Base-by-base conservation (phyloP, 2,329 filamentous ascomycete species). In the Botrytis squamosa region DNA sequence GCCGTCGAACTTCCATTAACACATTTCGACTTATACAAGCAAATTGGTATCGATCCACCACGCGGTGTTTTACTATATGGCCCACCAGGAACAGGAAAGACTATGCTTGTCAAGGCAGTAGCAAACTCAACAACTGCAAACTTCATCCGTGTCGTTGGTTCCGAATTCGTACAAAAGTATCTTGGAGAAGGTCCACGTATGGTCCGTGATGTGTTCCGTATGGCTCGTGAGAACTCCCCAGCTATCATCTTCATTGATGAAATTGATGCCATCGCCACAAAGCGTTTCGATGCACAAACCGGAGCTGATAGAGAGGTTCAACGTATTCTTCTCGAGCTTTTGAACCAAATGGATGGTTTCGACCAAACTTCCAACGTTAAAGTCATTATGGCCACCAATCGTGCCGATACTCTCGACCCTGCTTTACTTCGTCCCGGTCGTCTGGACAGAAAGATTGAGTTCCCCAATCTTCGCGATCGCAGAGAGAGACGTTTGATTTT, bases 311-410 rank as follows among this genome's bases (percentile, higher is more conserved):
- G 96, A 85, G 96, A 99, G 85, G 96, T 99, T 25, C 96, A 99
- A 86, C 95, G 96, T 88, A 99, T 99, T 81, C 87, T 99, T 74
- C 91, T 99, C 75, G 96, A 99, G 84, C 86, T 99, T 78, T 91
- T 99, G 77, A 99, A 99, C 86, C 96, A 99, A 85, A 99, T 99
- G 96, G 96, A 99, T 83, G 96, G 96, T 77, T 99, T 99, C 86
- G 96, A 99, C 83, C 96, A 99, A 84, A 97, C 94, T 0, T 93
- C 94, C 83, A 99, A 99, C 84, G 96, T 99, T 84, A 99, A 99
- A 87, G 96, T 99, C 82, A 99, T 99, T 85, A 99, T 99, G 96
- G 96, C 96, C 78, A 99, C 96, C 78, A 99, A 99, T 87, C 92
- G 96, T 82, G 95, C 96, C 77, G 96, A 98, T 83, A 99, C 96